Conservation (phyloP, 495 filamentous ascomycete genomes). For the Trichodelitschia bisporula region DNA sequence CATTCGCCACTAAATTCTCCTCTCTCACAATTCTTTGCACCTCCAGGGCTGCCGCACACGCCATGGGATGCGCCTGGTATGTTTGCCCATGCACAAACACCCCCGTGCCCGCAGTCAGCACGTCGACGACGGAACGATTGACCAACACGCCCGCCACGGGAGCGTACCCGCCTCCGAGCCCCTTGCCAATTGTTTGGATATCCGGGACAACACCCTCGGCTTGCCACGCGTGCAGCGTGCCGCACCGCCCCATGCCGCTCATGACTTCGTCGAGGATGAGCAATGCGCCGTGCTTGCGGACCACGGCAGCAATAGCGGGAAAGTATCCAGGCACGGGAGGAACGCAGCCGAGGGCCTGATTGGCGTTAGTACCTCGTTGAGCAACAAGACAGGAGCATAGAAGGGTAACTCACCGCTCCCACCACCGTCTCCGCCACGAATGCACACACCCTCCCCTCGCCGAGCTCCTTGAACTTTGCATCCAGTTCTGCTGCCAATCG, state of each 20-base stretch:
- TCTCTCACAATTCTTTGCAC: conserved; percentile 32
- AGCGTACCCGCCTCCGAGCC: conserved; percentile 7
- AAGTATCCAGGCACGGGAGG: conserved; percentile 40
- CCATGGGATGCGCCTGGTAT: conserved; percentile 34
- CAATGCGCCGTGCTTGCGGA: conserved; percentile 37
- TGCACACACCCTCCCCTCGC: conserved; percentile 45
- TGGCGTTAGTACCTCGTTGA: conserved; percentile 1
- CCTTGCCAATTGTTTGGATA: conserved; percentile 19
- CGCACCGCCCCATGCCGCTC: conserved; percentile 27
- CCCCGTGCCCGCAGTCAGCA: conserved; percentile 4
- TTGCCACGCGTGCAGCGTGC: conserved; percentile 18
- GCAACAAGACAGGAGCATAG: too few relatives aligned
- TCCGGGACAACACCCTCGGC: conserved; percentile 18
- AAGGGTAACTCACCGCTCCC: conserved; percentile 18
- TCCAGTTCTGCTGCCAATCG: conserved; percentile 45
- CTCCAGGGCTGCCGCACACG: conserved; percentile 33
- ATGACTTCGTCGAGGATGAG: conserved; percentile 59
- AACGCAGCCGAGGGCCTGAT: conserved; percentile 36
- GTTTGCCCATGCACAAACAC: conserved; percentile 10
- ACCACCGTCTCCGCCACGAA: conserved; percentile 56
- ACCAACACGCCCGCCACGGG: conserved; percentile 8
- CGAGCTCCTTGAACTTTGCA: conserved; percentile 44
- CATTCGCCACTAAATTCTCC: conserved; percentile 28
- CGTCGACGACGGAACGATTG: conserved; percentile 5
- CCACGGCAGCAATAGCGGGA: conserved; percentile 32